A percentile compares a stretch with the other conserved stretches of the same genome.
These are phyloP conservation scores for Leishmania gerbilli DNA, from an alignment of 208 protist species.

Conservation along the genomic window DNA sequence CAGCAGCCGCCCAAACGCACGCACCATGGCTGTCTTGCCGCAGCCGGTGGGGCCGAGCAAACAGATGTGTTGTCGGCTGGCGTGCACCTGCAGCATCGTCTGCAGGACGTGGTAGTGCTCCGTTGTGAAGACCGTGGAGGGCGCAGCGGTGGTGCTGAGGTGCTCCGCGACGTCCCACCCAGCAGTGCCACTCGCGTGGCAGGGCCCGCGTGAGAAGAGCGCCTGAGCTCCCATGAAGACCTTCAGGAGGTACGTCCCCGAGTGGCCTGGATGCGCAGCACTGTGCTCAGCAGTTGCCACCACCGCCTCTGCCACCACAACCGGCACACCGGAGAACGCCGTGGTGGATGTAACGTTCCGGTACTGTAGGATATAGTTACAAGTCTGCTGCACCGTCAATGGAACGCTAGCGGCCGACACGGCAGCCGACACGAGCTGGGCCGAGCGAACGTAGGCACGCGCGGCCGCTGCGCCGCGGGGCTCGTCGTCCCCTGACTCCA, in stretches of 20 bases:
- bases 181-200: not conserved
- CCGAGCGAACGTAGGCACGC: slow-evolving; percentile 34
- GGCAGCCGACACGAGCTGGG: slow-evolving; percentile 25
- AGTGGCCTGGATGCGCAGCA: slow-evolving; percentile 17
- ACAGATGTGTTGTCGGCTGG: slow-evolving; percentile 75
- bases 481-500: slow-evolving; percentile 16
- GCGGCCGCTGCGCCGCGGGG: slow-evolving; percentile 12
- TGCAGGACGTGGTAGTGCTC: slow-evolving; percentile 72
- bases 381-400: slow-evolving; percentile 34
- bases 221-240: slow-evolving; percentile 51
- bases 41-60: slow-evolving; percentile 87
- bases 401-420: slow-evolving; percentile 8
- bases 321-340: slow-evolving; percentile 28
- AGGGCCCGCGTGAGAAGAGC: slow-evolving; percentile 12
- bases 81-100: slow-evolving; percentile 77
- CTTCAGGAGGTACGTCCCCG: slow-evolving; percentile 48
- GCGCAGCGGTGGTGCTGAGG: slow-evolving; percentile 28
- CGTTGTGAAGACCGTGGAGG: slow-evolving; percentile 51
- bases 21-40: slow-evolving; percentile 89
- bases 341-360: slow-evolving; percentile 14
- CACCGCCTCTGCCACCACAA: slow-evolving; percentile 57
- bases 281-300: slow-evolving; percentile 49
- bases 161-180: slow-evolving; percentile 19
- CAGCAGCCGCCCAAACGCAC: slow-evolving; percentile 72
- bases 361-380: slow-evolving; percentile 54